A percentile compares a stretch with the other conserved stretches of the same genome.
phyloP scores from a whole-genome alignment of 441 rosid species.

The Hura crepitans region DNA sequence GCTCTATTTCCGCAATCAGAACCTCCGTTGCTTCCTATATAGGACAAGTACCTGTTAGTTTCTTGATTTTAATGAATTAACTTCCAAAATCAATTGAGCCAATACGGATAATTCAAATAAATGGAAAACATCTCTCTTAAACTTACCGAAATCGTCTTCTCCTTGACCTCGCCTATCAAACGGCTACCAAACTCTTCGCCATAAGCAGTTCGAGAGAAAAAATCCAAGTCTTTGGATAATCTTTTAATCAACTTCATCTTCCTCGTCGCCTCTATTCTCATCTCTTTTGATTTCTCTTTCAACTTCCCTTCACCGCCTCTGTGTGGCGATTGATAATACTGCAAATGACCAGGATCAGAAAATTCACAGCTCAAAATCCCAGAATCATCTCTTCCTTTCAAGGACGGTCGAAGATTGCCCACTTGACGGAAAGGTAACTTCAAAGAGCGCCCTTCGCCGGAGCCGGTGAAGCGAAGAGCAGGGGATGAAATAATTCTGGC shows the following conservation, averaged over 20 bases:
- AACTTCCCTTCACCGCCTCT: constrained; percentile 20
- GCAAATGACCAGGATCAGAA: constrained; percentile 32
- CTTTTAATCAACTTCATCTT: constrained; percentile 31
- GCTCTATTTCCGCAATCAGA: constrained; percentile 26
- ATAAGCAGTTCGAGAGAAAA: constrained; percentile 8
- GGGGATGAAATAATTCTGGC: constrained; percentile 16
- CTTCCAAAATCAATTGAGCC: not conserved
- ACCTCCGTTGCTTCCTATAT: constrained; percentile 28
- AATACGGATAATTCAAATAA: not conserved
- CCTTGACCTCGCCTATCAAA: constrained; percentile 24
- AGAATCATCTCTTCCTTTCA: constrained; percentile 10
- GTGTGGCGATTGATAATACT: constrained; percentile 19
- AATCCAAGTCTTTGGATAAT: constrained; percentile 28
- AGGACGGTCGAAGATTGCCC: constrained; percentile 25
- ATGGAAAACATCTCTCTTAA: not conserved
- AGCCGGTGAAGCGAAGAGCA: constrained; percentile 16
- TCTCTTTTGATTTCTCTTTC: constrained; percentile 27
- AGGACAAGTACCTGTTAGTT: not conserved
- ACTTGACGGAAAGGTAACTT: constrained; percentile 3
- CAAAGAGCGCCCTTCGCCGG: not conserved
- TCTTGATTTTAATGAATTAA: not conserved
- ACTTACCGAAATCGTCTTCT: constrained; percentile 25
- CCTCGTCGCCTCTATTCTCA: constrained; percentile 25
- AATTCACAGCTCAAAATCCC: constrained; percentile 23
- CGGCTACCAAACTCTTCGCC: constrained; percentile 11